Evolutionary conservation across 768 basidiomycete genomes (phyloP).

Genomic region (Nidularia pulvinata): DNA sequence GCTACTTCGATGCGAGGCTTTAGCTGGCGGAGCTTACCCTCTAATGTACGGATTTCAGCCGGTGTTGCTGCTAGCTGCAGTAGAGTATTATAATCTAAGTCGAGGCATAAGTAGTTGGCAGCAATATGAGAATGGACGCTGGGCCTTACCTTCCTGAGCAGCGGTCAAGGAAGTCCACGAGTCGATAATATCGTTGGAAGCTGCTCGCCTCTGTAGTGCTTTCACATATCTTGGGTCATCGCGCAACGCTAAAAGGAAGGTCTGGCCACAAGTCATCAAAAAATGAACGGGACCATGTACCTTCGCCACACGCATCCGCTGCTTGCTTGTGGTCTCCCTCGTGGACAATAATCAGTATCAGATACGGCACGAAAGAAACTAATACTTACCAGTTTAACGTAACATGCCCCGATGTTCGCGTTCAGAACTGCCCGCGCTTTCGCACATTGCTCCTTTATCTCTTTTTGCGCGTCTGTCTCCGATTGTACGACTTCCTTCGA

Average conservation of each 20-base stretch:
- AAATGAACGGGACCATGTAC: slow-evolving; percentile 17
- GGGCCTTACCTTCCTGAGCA: slow-evolving; percentile 76
- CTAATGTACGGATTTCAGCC: slow-evolving; percentile 44
- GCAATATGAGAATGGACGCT: neutral
- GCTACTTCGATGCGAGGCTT: slow-evolving; percentile 73
- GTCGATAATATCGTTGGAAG: slow-evolving; percentile 76
- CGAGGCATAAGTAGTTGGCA: neutral
- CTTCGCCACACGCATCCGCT: slow-evolving; percentile 80
- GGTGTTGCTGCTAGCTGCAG: slow-evolving; percentile 58
- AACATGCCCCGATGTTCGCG: slow-evolving; percentile 89
- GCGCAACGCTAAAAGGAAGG: slow-evolving; percentile 68
- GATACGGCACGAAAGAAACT: neutral
- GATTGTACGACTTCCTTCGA: slow-evolving; percentile 4
- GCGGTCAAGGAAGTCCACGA: slow-evolving; percentile 84
- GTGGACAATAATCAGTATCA: slow-evolving; percentile 1
- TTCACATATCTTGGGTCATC: slow-evolving; percentile 89
- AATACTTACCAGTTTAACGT: slow-evolving; percentile 68
- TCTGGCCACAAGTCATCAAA: neutral
- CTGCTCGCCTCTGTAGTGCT: slow-evolving; percentile 86
- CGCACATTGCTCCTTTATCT: slow-evolving; percentile 43
- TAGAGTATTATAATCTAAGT: slow-evolving; percentile 78
- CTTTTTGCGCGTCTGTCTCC: slow-evolving; percentile 18
- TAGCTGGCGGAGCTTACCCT: slow-evolving; percentile 48
- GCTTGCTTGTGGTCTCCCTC: slow-evolving; percentile 82
- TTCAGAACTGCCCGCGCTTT: slow-evolving; percentile 73